Conservation (phyloP, 2,329 filamentous ascomycete genomes). For the Camillea tinctor region DNA sequence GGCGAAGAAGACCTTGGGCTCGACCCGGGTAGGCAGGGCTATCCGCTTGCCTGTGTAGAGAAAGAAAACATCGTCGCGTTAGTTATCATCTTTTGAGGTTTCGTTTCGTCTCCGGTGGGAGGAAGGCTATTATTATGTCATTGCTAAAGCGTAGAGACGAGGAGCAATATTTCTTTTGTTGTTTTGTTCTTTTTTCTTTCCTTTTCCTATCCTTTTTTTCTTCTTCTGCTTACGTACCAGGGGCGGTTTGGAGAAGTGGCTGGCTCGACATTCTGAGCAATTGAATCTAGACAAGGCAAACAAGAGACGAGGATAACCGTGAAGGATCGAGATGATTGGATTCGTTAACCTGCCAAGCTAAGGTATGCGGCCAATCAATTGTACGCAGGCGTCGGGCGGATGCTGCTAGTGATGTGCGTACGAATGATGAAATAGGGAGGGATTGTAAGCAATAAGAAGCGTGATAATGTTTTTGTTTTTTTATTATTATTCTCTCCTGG, state of each 20-base stretch:
- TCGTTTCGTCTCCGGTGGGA: too few species aligned
- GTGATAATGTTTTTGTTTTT: not conserved
- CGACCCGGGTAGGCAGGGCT: slow-evolving; percentile 93
- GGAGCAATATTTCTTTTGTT: not conserved
- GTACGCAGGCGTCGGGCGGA: not conserved
- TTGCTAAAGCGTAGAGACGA: not conserved
- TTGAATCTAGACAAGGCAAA: slow-evolving; percentile 1
- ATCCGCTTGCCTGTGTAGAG: slow-evolving; percentile 81
- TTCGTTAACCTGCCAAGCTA: not conserved
- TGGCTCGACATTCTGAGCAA: slow-evolving; percentile 77
- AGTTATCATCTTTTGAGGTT: not conserved
- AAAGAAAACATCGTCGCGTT: slow-evolving; percentile 14
- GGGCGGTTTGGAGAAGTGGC: slow-evolving; percentile 90
- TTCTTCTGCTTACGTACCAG: slow-evolving; percentile 57
- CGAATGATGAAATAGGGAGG: not conserved
- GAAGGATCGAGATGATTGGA: slow-evolving; percentile 4
- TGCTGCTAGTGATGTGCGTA: not conserved
- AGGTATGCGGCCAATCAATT: not conserved
- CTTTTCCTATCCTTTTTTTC: not conserved
- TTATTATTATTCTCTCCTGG: not conserved
- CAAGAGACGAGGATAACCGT: slow-evolving; percentile 1
- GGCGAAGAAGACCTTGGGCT: slow-evolving; percentile 99
- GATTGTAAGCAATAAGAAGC: not conserved
- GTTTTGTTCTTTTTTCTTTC: not conserved
- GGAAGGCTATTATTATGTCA: too few species aligned